These are phyloP conservation scores for Polyplosphaeria fusca DNA, from an alignment of 495 filamentous ascomycete genomes.

Conservation along the genomic window DNA sequence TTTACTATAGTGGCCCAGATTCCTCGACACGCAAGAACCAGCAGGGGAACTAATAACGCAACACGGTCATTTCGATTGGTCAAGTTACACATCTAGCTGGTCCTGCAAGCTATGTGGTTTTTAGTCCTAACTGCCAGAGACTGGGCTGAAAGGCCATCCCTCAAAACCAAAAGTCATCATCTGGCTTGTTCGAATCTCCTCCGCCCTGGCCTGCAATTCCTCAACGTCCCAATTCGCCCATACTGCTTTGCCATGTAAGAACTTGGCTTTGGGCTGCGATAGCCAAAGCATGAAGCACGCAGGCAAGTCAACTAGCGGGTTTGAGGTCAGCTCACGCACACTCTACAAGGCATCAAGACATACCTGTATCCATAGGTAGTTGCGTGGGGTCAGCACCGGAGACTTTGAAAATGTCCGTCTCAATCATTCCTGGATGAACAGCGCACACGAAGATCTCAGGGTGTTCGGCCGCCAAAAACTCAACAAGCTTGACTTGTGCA, in stretches of 20 bases:
- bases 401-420: neutral
- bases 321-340: no score
- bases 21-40: no score
- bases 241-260: neutral
- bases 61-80: no score
- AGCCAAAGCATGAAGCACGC: neutral
- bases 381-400: neutral
- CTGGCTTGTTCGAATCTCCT: neutral
- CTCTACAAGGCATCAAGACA: no score
- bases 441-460: neutral
- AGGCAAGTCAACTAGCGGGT: neutral
- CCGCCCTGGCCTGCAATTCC: neutral
- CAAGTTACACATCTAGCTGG: no score
- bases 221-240: constrained; percentile 3
- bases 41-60: no score
- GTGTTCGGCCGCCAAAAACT: neutral
- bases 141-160: neutral
- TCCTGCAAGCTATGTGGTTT: no score
- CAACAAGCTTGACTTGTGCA: neutral
- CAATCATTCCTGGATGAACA: neutral
- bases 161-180: neutral
- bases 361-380: constrained; percentile 1
- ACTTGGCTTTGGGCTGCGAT: neutral
- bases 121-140: no score
- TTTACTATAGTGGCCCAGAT: no score